A percentile compares a stretch with the other conserved stretches of the same genome.
Evolutionary conservation across 176 grass and related monocot genomes (phyloP).

Genomic region (Poa annua): DNA sequence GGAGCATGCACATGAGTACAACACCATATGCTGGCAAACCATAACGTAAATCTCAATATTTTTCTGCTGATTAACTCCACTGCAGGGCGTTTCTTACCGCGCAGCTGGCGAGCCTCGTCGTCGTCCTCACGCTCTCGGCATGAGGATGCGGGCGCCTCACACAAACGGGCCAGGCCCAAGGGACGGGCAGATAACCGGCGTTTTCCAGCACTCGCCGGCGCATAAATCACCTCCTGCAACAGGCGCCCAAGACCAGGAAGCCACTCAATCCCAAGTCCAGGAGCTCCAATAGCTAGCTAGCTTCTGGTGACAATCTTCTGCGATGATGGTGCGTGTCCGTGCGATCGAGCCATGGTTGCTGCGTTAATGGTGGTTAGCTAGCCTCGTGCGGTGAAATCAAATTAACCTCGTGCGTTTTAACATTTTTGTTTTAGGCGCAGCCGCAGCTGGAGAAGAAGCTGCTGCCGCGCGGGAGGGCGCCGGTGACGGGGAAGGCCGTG

Average conservation of each 20-base stretch:
- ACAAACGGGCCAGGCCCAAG: conserved; percentile 47
- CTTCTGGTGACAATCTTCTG: background rate
- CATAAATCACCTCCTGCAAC: conserved; percentile 32
- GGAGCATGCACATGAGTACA: background rate
- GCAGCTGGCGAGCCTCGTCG: background rate
- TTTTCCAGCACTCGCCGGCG: conserved; percentile 23
- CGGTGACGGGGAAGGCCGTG: conserved; percentile 58
- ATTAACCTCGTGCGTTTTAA: background rate
- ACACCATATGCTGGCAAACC: no score
- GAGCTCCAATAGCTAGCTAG: background rate
- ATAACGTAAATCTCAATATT: background rate
- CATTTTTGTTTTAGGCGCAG: conserved; percentile 55
- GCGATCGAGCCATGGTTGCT: background rate
- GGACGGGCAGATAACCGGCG: conserved; percentile 46
- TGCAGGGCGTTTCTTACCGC: background rate
- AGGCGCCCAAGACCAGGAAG: background rate
- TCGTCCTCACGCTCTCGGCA: conserved; percentile 54
- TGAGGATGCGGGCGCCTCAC: conserved; percentile 53
- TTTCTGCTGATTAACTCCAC: no score
- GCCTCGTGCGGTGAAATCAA: background rate
- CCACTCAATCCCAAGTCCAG: background rate
- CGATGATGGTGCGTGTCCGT: conserved; percentile 47
- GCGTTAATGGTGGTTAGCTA: background rate
- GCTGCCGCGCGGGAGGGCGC: conserved; percentile 41
- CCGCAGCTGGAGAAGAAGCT: conserved; percentile 74